A percentile compares a stretch with the other conserved stretches of the same genome.
Conservation (phyloP, 371 early-diverging fungal genomes). For the Lichtheimia corymbifera region DNA sequence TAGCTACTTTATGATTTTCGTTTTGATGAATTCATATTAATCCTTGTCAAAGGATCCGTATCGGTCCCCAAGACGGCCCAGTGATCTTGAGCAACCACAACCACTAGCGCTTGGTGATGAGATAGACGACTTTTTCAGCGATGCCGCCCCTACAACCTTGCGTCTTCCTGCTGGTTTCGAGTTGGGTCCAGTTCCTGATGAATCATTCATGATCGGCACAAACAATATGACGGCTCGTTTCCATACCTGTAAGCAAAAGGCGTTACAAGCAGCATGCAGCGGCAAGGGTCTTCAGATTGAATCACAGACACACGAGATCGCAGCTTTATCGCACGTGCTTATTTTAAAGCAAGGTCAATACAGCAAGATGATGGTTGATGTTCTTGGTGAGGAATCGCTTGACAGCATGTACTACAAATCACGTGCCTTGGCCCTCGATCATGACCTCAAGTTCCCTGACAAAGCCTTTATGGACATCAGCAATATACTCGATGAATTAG, state of each 20-base stretch:
- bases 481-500: too few species aligned
- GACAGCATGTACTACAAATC: too few species aligned
- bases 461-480: too few species aligned
- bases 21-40: neutral
- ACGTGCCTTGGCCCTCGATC: too few species aligned
- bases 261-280: neutral
- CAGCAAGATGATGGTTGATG: too few species aligned
- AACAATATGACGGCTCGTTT: neutral
- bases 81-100: neutral
- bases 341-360: too few species aligned
- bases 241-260: conserved; percentile 5
- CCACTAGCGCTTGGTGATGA: neutral
- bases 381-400: too few species aligned
- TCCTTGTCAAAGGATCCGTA: neutral
- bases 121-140: conserved; percentile 1
- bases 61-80: neutral
- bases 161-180: conserved; percentile 5
- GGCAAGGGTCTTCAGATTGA: neutral
- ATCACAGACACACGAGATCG: too few species aligned
- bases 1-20: too few species aligned
- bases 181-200: conserved; percentile 3
- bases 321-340: too few species aligned
- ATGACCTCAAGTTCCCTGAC: too few species aligned
- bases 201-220: neutral
- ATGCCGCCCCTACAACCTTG: neutral